Base-by-base conservation (phyloP, 2,329 filamentous ascomycete species). In the Exophiala mesophila region DNA sequence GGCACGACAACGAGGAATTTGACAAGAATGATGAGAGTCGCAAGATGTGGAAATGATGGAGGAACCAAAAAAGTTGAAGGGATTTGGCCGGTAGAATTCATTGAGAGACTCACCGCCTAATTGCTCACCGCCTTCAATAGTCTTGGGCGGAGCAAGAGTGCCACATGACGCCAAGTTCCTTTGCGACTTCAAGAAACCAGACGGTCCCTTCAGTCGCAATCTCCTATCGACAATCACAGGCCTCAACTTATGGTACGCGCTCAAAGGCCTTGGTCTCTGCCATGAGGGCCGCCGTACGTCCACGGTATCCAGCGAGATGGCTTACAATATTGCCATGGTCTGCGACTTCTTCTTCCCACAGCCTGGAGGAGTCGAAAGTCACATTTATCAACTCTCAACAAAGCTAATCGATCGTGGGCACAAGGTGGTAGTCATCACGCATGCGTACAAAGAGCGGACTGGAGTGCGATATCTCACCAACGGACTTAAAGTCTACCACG, bases 261-360 rank as follows among this genome's bases (percentile, higher is more conserved):
- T n/a, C n/a, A n/a, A n/a, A n/a, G n/a, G n/a, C n/a, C n/a, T n/a
- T n/a, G n/a, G n/a, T n/a, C n/a, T n/a, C n/a, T n/a, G n/a, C n/a
- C 6, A 26, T 6, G 23, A 26, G 12, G 12, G 7, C 12, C 23
- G 7, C 6, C 23, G 23, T 26, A 12, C 7, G 23, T 26, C 12
- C 12, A 6, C 23, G 12, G 23, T 6, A 26, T 12, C 5, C 32
- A 19, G 44, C 53, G 63, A 56, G 17, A 84, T 83, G 80, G 73
- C 78, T 40, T 83, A 83, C 71, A 83, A 82, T 57, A 83, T 84
- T 61, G 80, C 80, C 46, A 98, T 98, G 92, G 86, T 96, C 64
- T 89, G 90, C 77, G 92, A 98, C 73, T 96, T 94, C 76, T 98
- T 98, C 81, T 98, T 94, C 63, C 92, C 92, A 10, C 90, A 97